phyloP scores from a whole-genome alignment of 1,284 basidiomycete species.

The Tilletia indica region DNA sequence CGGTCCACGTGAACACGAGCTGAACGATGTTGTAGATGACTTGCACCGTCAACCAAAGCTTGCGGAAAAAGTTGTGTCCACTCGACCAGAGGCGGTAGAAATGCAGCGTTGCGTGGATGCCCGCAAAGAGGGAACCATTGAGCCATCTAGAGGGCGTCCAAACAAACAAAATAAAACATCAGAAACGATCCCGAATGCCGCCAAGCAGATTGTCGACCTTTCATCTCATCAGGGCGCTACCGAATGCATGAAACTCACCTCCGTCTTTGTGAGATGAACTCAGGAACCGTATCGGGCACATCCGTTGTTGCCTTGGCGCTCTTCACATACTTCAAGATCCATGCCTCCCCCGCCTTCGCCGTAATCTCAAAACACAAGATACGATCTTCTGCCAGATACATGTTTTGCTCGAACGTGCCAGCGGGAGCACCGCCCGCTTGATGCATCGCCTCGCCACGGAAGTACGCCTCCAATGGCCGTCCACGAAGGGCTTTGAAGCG shows the following conservation, averaged over 20 bases:
- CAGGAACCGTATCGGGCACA: constrained; percentile 75
- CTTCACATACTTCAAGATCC: constrained; percentile 91
- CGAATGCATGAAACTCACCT: not conserved
- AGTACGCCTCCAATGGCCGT: constrained; percentile 79
- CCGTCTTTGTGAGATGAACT: constrained; percentile 75
- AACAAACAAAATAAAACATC: too few relatives aligned
- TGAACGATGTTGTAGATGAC: constrained; percentile 35
- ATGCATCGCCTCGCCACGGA: constrained; percentile 72
- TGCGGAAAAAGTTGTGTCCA: constrained; percentile 82
- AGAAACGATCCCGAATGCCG: too few relatives aligned
- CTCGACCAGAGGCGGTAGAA: constrained; percentile 84
- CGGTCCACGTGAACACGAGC: constrained; percentile 77
- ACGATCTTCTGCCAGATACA: constrained; percentile 87
- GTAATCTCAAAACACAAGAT: constrained; percentile 91
- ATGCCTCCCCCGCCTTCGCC: constrained; percentile 77
- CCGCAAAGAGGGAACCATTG: constrained; percentile 82
- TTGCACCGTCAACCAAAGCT: constrained; percentile 74
- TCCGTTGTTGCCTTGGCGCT: constrained; percentile 88
- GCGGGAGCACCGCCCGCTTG: constrained; percentile 37
- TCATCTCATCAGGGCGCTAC: too few relatives aligned
- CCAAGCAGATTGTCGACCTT: too few relatives aligned
- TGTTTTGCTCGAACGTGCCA: constrained; percentile 71
- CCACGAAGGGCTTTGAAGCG: constrained; percentile 69
- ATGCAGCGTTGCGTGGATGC: constrained; percentile 78
- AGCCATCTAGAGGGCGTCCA: constrained; percentile 63